These are phyloP conservation scores for Auxenochlorella pyrenoidosa DNA, from an alignment of 139 green algal species.

Conservation along the genomic window DNA sequence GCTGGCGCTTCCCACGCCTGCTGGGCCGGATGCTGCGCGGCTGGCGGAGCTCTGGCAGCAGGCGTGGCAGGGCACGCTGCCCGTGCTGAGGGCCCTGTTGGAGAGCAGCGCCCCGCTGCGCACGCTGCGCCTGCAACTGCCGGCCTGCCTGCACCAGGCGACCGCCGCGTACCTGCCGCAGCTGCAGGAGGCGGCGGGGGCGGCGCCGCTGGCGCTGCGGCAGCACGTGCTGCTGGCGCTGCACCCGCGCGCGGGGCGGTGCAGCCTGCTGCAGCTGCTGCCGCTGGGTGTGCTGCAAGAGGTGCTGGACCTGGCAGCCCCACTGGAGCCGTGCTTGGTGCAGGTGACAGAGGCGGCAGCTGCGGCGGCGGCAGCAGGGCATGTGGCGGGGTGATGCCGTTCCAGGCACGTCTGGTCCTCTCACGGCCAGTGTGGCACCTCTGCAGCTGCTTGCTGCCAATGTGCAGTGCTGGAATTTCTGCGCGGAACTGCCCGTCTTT, in stretches of 20 bases:
- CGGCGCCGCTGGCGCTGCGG: slow-evolving; percentile 1
- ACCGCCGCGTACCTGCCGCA: slow-evolving; percentile 5
- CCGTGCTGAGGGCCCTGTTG: neutral
- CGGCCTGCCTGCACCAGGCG: neutral
- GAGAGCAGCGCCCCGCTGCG: slow-evolving; percentile 6
- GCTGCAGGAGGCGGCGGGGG: slow-evolving; percentile 25
- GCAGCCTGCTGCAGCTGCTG: slow-evolving; percentile 48
- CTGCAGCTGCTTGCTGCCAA: too few relatives aligned
- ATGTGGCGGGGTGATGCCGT: neutral
- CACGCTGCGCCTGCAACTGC: slow-evolving; percentile 12
- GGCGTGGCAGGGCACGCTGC: slow-evolving; percentile 25
- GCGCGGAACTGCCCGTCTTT: too few relatives aligned
- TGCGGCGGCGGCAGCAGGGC: neutral
- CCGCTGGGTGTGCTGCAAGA: slow-evolving; percentile 32
- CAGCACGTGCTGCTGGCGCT: slow-evolving; percentile 30
- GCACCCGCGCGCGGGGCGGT: slow-evolving; percentile 34
- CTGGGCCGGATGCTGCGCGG: neutral
- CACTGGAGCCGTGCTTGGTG: slow-evolving; percentile 31
- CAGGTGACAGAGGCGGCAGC: neutral
- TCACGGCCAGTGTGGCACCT: too few relatives aligned
- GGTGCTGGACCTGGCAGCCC: slow-evolving; percentile 34
- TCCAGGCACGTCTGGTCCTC: neutral
- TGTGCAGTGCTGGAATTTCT: too few relatives aligned
- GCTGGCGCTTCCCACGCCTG: neutral
- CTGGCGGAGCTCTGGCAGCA: slow-evolving; percentile 15